A percentile compares a stretch with the other conserved stretches of the same genome.
phyloP scores from a whole-genome alignment of 2,329 filamentous ascomycete genomes.

The Alternaria panax region DNA sequence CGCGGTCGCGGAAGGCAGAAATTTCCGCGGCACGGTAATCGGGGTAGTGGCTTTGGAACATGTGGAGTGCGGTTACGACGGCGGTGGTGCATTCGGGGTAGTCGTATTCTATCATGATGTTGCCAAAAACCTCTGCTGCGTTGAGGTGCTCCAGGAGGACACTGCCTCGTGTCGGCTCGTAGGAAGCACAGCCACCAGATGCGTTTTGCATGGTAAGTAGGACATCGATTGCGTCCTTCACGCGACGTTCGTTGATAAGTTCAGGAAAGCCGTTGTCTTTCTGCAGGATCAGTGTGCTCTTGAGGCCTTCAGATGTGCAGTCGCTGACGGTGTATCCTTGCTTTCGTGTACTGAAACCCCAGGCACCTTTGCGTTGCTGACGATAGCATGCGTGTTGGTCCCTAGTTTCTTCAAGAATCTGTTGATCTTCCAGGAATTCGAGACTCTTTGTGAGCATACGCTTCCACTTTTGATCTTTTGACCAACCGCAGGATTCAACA shows the following conservation, averaged over 20 bases:
- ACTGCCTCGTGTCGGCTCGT: slow-evolving; percentile 82
- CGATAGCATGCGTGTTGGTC: slow-evolving; percentile 85
- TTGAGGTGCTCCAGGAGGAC: slow-evolving; percentile 85
- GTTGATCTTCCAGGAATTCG: slow-evolving; percentile 86
- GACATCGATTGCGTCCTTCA: slow-evolving; percentile 89
- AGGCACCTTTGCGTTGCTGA: slow-evolving; percentile 89
- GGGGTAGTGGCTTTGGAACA: slow-evolving; percentile 83
- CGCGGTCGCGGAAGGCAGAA: slow-evolving; percentile 71
- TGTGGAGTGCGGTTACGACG: slow-evolving; percentile 82
- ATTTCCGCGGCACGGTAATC: slow-evolving; percentile 82
- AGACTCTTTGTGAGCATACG: slow-evolving; percentile 85
- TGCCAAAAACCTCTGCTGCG: slow-evolving; percentile 93
- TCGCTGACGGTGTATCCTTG: slow-evolving; percentile 97
- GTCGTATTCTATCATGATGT: slow-evolving; percentile 98
- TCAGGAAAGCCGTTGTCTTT: slow-evolving; percentile 73
- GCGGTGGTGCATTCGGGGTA: slow-evolving; percentile 98
- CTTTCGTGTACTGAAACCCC: slow-evolving; percentile 91
- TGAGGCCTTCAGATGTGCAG: slow-evolving; percentile 90
- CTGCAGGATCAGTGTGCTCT: slow-evolving; percentile 85
- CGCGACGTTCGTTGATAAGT: slow-evolving; percentile 76
- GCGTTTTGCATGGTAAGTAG: slow-evolving; percentile 89
- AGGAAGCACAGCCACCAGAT: slow-evolving; percentile 86
- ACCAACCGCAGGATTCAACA: slow-evolving; percentile 78
- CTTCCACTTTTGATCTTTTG: slow-evolving; percentile 77
- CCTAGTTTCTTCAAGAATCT: slow-evolving; percentile 82